phyloP scores from a whole-genome alignment of 2,329 filamentous ascomycete genomes.

The Cladosporium sp. region DNA sequence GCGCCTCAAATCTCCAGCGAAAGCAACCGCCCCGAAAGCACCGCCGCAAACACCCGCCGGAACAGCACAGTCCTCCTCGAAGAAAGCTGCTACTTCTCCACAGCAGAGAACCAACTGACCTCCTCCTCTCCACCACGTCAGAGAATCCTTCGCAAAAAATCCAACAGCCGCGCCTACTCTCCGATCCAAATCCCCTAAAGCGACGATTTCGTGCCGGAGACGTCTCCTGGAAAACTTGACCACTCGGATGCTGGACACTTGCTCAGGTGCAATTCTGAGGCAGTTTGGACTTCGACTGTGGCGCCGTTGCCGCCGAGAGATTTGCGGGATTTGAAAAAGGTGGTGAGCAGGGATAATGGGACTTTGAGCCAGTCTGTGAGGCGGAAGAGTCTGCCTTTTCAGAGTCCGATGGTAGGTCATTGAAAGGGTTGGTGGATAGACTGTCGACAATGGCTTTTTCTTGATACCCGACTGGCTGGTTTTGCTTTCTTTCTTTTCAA shows the following conservation, averaged over 20 bases:
- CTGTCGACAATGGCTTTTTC: neutral
- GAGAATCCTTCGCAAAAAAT: slow-evolving; percentile 4
- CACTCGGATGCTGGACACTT: slow-evolving; percentile 16
- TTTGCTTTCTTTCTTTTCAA: no score
- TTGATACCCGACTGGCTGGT: neutral
- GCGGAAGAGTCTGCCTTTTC: slow-evolving; percentile 4
- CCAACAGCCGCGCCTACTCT: neutral
- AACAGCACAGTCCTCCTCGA: slow-evolving; percentile 22
- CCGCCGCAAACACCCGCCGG: slow-evolving; percentile 25
- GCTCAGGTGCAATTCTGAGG: slow-evolving; percentile 14
- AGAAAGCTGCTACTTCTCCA: slow-evolving; percentile 24
- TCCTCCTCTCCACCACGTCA: neutral
- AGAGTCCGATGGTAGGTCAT: neutral
- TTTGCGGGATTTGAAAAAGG: slow-evolving; percentile 22
- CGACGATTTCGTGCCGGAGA: slow-evolving; percentile 20
- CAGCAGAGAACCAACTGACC: slow-evolving; percentile 14
- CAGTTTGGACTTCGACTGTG: slow-evolving; percentile 15
- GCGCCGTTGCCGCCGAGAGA: slow-evolving; percentile 17
- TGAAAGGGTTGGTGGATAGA: neutral
- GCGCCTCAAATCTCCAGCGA: slow-evolving; percentile 10
- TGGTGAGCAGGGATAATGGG: slow-evolving; percentile 23
- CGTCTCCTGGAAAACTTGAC: slow-evolving; percentile 18
- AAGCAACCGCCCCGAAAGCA: slow-evolving; percentile 17
- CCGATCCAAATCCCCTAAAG: slow-evolving; percentile 21
- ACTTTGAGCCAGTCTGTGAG: slow-evolving; percentile 26